These are phyloP conservation scores for Hypsizygus marmoreus DNA, from an alignment of 768 basidiomycete species.

Conservation along the genomic window DNA sequence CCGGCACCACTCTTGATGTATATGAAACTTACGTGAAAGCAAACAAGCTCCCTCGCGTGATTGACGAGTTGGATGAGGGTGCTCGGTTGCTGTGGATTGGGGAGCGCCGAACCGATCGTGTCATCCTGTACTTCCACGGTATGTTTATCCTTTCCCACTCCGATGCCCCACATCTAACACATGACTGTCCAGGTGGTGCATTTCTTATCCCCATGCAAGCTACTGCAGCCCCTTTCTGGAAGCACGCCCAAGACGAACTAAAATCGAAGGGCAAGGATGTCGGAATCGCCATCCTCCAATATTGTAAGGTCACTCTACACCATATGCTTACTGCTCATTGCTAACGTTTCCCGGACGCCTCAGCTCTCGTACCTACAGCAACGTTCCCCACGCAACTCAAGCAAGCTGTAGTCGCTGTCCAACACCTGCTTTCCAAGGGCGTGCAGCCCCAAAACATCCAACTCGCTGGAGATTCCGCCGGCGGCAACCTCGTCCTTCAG, in stretches of 20 bases:
- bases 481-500: conserved; percentile 30
- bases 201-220: conserved; percentile 24
- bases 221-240: conserved; percentile 25
- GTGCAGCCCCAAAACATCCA: conserved; percentile 28
- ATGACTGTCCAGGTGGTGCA: conserved; percentile 25
- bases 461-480: conserved; percentile 35
- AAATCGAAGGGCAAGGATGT: conserved; percentile 15
- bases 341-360: no score
- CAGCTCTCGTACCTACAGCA: conserved; percentile 28
- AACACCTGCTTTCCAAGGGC: conserved; percentile 28
- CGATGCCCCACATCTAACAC: not conserved
- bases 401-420: conserved; percentile 25
- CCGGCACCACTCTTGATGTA: conserved; percentile 22
- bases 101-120: conserved; percentile 29
- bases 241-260: conserved; percentile 18
- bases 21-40: conserved; percentile 26
- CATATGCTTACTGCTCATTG: no score
- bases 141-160: not conserved
- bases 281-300: conserved; percentile 26
- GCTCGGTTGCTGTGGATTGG: conserved; percentile 35
- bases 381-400: conserved; percentile 29
- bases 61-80: conserved; percentile 31
- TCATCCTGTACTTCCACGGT: conserved; percentile 37
- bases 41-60: conserved; percentile 16
- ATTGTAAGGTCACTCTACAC: conserved; percentile 16